phyloP scores from a whole-genome alignment of 202 grass and related monocot genomes.

The Zoysia matrella region DNA sequence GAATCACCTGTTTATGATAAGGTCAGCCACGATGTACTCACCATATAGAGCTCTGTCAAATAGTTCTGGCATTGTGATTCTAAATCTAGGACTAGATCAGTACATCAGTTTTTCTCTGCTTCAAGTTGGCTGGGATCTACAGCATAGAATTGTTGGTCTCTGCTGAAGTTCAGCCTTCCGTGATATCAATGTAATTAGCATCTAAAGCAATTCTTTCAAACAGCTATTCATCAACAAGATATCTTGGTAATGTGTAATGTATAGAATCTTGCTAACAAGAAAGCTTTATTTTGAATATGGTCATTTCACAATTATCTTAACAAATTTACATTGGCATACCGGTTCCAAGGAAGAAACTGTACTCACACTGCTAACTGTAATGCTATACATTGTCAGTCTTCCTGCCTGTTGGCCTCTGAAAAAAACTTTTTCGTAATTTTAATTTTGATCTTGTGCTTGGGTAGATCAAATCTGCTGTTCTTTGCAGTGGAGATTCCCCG shows the following conservation, averaged over 20 bases:
- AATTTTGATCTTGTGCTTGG: background rate
- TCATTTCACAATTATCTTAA: background rate
- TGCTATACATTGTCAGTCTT: background rate
- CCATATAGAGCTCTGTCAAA: too few species aligned
- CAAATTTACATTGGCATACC: slow-evolving; percentile 1
- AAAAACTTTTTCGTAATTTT: background rate
- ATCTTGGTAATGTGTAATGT: slow-evolving; percentile 41
- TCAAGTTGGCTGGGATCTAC: slow-evolving; percentile 29
- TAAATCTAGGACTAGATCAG: slow-evolving; percentile 46
- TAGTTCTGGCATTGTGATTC: slow-evolving; percentile 45
- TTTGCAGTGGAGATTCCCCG: background rate
- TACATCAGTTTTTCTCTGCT: slow-evolving; percentile 8
- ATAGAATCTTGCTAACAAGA: slow-evolving; percentile 47
- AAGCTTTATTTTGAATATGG: slow-evolving; percentile 14
- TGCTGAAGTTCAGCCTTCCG: too few species aligned
- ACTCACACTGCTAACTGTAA: background rate
- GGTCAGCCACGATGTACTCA: slow-evolving; percentile 30
- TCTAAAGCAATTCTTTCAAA: slow-evolving; percentile 49
- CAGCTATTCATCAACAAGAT: slow-evolving; percentile 48
- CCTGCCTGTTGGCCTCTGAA: background rate
- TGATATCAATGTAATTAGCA: slow-evolving; percentile 56
- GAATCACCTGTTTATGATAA: slow-evolving; percentile 34
- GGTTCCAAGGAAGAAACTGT: slow-evolving; percentile 1
- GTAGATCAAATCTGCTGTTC: background rate
- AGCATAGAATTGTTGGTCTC: slow-evolving; percentile 30